A percentile compares a stretch with the other conserved stretches of the same genome.
Evolutionary conservation across 2,329 filamentous ascomycete species (phyloP).

Genomic region (Fusarium equiseti): DNA sequence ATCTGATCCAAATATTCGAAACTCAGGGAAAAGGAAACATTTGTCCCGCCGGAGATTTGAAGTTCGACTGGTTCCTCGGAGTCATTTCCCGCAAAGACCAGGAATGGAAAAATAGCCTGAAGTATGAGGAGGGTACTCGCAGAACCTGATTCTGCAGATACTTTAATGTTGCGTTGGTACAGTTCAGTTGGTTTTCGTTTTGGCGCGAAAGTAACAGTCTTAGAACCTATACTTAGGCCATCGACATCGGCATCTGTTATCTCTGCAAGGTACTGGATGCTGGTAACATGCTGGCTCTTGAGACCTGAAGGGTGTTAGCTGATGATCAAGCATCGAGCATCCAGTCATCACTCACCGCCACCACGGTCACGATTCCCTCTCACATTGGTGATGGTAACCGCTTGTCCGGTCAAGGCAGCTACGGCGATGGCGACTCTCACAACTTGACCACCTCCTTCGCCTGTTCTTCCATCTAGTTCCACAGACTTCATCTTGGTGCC

Average conservation of each 20-base stretch:
- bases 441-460: constrained; percentile 73
- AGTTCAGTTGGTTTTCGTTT: constrained; percentile 55
- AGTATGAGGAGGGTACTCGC: constrained; percentile 69
- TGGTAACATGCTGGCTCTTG: constrained; percentile 70
- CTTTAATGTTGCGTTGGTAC: constrained; percentile 58
- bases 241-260: constrained; percentile 64
- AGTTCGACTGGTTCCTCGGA: constrained; percentile 60
- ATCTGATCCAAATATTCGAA: constrained; percentile 74
- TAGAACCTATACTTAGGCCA: constrained; percentile 65
- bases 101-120: constrained; percentile 70
- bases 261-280: constrained; percentile 66
- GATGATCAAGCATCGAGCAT: neutral
- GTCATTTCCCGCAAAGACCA: constrained; percentile 65
- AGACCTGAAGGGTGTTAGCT: constrained; percentile 59
- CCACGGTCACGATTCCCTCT: constrained; percentile 63
- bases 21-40: constrained; percentile 67
- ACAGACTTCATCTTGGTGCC: constrained; percentile 52
- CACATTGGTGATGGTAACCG: constrained; percentile 66
- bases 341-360: constrained; percentile 45
- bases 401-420: constrained; percentile 65
- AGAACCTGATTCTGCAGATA: constrained; percentile 62
- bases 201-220: constrained; percentile 62
- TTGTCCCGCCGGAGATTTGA: constrained; percentile 69
- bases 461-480: constrained; percentile 66
- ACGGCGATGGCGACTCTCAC: constrained; percentile 68